Evolutionary conservation across 148 eudicot species (phyloP).

Genomic region (Simmondsia chinensis): DNA sequence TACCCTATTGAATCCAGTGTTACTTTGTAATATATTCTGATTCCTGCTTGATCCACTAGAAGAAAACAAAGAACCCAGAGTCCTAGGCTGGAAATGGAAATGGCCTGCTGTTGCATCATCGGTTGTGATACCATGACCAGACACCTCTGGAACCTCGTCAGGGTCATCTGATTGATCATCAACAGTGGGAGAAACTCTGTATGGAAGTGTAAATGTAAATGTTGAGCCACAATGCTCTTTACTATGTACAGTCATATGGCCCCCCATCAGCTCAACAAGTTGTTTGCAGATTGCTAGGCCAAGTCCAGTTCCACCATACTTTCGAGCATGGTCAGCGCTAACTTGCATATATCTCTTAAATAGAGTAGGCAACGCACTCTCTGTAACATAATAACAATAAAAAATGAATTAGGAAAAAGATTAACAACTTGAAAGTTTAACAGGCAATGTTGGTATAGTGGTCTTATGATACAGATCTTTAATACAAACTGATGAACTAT

Average conservation of each 20-base stretch:
- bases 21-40: constrained; percentile 21
- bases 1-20: constrained; percentile 13
- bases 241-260: constrained; percentile 73
- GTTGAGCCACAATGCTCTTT: constrained; percentile 64
- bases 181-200: constrained; percentile 41
- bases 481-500: background rate
- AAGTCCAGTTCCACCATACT: constrained; percentile 96
- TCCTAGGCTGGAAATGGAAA: constrained; percentile 59
- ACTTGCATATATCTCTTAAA: constrained; percentile 93
- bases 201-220: constrained; percentile 76
- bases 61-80: constrained; percentile 46
- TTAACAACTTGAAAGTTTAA: background rate
- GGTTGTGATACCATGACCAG: constrained; percentile 22
- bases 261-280: constrained; percentile 96
- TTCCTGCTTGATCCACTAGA: constrained; percentile 31
- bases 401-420: background rate
- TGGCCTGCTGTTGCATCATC: constrained; percentile 43
- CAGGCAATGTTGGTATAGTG: too few species aligned
- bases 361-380: constrained; percentile 71
- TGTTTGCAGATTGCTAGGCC: constrained; percentile 98
- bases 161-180: constrained; percentile 55
- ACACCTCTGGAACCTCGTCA: constrained; percentile 51
- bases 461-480: too few species aligned
- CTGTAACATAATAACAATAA: constrained; percentile 31
- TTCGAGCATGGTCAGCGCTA: constrained; percentile 81